Evolutionary conservation across 2,329 filamentous ascomycete species (phyloP).

Genomic region (Diaporthe sp.): DNA sequence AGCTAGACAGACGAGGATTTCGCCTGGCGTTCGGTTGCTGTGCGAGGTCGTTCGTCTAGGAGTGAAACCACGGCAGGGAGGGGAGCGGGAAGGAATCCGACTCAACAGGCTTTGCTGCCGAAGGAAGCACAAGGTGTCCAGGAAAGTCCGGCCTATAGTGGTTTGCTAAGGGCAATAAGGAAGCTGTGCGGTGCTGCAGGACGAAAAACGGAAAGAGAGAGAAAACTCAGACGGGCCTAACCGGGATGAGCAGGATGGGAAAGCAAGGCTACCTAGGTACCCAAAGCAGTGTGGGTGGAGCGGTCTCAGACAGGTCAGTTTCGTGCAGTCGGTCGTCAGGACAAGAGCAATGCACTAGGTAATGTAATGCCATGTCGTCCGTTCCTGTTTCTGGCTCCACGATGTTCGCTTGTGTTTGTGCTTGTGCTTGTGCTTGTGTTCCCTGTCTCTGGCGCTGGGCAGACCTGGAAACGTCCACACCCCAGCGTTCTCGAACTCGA

Average conservation of each 20-base stretch:
- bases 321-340: neutral
- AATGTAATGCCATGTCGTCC: neutral
- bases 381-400: neutral
- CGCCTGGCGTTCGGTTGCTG: too few species aligned
- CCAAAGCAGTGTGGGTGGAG: constrained; percentile 26
- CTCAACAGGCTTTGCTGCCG: neutral
- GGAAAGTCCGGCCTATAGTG: neutral
- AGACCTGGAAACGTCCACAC: neutral
- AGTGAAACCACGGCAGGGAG: neutral
- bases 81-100: neutral
- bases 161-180: constrained; percentile 12
- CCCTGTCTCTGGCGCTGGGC: neutral
- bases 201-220: constrained; percentile 3
- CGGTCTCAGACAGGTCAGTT: constrained; percentile 7
- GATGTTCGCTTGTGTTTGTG: neutral
- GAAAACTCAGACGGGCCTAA: constrained; percentile 27
- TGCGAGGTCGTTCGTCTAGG: neutral
- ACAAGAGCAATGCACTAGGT: neutral
- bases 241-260: constrained; percentile 30
- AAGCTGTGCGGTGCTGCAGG: neutral
- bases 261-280: constrained; percentile 13
- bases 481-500: neutral
- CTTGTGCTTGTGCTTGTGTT: constrained; percentile 10
- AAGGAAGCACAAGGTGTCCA: constrained; percentile 9
- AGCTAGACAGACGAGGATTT: too few species aligned